Evolutionary conservation across 257 asterid genomes (phyloP).

Genomic region (Paraleonurus japonicus): DNA sequence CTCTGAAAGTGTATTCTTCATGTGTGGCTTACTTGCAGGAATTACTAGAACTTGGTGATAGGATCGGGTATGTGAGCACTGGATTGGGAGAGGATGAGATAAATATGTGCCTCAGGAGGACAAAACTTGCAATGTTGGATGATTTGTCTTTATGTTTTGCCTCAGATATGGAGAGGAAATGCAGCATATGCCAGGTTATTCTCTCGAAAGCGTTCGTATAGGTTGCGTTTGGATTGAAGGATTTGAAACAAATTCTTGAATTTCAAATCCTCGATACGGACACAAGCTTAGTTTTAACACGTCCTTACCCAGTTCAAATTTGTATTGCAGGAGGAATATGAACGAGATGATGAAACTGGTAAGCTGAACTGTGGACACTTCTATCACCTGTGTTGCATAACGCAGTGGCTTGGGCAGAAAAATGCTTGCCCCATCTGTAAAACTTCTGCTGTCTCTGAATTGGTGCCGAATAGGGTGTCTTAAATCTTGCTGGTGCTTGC

Average conservation of each 20-base stretch:
- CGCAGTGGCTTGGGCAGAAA: slow-evolving; percentile 79
- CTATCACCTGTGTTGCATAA: slow-evolving; percentile 70
- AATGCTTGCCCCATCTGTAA: slow-evolving; percentile 78
- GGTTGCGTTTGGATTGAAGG: background rate
- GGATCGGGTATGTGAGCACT: slow-evolving; percentile 78
- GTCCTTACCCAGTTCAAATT: background rate
- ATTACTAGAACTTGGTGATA: slow-evolving; percentile 83
- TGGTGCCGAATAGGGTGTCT: slow-evolving; percentile 22
- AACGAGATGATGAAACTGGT: slow-evolving; percentile 68
- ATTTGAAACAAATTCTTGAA: background rate
- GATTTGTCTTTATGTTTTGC: slow-evolving; percentile 35
- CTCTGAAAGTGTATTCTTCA: background rate
- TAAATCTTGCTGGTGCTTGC: slow-evolving; percentile 17
- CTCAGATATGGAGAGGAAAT: slow-evolving; percentile 51
- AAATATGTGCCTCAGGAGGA: slow-evolving; percentile 53
- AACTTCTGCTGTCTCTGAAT: slow-evolving; percentile 45
- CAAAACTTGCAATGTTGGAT: slow-evolving; percentile 31
- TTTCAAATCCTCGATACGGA: background rate
- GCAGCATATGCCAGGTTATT: slow-evolving; percentile 91
- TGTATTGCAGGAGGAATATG: slow-evolving; percentile 69
- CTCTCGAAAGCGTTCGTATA: background rate
- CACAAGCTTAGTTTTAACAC: background rate
- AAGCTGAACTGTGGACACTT: slow-evolving; percentile 71
- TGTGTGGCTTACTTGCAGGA: slow-evolving; percentile 42
- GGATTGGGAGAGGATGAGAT: slow-evolving; percentile 78